Evolutionary conservation across 495 filamentous ascomycete species (phyloP).

Genomic region (Aspergillus heteromorphus): DNA sequence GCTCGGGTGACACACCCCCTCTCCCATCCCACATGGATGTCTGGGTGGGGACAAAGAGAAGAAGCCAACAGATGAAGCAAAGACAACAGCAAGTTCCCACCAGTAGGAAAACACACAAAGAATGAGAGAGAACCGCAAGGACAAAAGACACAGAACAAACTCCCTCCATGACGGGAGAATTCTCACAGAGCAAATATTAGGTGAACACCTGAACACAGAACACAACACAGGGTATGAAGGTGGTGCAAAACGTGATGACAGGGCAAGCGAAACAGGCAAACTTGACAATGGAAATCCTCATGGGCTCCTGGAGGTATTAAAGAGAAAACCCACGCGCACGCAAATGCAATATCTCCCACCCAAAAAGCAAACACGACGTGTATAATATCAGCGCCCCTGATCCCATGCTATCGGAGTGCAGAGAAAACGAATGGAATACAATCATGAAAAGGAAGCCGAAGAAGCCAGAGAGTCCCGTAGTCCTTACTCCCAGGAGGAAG

Average conservation of each 20-base stretch:
- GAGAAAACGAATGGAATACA: conserved; percentile 7
- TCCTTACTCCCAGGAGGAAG: conserved; percentile 41
- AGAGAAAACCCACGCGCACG: conserved; percentile 26
- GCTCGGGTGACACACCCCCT: background rate
- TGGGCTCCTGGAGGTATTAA: conserved; percentile 15
- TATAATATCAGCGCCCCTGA: conserved; percentile 35
- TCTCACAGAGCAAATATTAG: background rate
- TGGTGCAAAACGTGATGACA: conserved; percentile 11
- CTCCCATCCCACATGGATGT: background rate
- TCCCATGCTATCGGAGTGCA: conserved; percentile 29
- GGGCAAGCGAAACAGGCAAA: conserved; percentile 7
- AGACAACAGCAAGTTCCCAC: background rate
- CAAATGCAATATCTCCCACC: conserved; percentile 34
- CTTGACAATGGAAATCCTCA: conserved; percentile 23
- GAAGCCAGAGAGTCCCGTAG: conserved; percentile 28
- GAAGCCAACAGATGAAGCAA: background rate
- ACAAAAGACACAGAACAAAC: conserved; percentile 1
- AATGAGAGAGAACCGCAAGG: conserved; percentile 1
- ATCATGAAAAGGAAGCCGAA: conserved; percentile 20
- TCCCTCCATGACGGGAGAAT: conserved; percentile 1
- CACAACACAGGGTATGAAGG: conserved; percentile 17
- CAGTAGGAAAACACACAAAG: conserved; percentile 1
- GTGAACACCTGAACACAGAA: conserved; percentile 1
- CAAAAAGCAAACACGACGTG: conserved; percentile 25
- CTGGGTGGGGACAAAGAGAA: background rate